Conservation (phyloP, 441 rosid species). For the Adansonia rubrostipa region DNA sequence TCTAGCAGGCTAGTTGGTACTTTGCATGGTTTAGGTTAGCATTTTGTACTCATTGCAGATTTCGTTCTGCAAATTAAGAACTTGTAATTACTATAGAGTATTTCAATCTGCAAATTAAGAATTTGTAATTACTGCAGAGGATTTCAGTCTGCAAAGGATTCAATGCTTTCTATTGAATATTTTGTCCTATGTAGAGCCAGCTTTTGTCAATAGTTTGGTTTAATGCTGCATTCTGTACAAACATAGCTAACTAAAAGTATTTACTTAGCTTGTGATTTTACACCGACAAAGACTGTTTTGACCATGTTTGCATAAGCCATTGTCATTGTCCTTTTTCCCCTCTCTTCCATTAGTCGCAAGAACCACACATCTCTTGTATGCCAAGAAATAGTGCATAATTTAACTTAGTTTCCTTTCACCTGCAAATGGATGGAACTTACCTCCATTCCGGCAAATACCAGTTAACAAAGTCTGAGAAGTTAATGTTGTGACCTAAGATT, state of each 20-base stretch:
- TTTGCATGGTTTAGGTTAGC: neutral
- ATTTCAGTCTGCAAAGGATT: neutral
- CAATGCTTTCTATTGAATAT: neutral
- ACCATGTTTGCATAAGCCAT: neutral
- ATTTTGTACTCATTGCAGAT: neutral
- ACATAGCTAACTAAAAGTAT: neutral
- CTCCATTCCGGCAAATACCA: neutral
- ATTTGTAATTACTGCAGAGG: no score
- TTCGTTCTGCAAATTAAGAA: neutral
- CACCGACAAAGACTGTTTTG: neutral
- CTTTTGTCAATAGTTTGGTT: neutral
- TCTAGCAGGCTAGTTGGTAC: no score
- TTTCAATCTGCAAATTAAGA: no score
- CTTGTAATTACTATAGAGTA: no score
- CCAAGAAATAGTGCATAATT: neutral
- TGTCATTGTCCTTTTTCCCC: neutral
- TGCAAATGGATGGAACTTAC: neutral
- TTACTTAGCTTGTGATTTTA: neutral
- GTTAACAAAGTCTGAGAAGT: neutral
- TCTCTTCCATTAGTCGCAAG: neutral
- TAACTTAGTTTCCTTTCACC: neutral
- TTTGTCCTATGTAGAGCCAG: neutral
- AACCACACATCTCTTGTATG: neutral
- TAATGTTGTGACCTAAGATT: neutral
- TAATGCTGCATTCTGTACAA: neutral